Evolutionary conservation across 345 rosid genomes (phyloP), one percentile per base, ranked within the genome.

Genomic region (Ceriops decandra): DNA sequence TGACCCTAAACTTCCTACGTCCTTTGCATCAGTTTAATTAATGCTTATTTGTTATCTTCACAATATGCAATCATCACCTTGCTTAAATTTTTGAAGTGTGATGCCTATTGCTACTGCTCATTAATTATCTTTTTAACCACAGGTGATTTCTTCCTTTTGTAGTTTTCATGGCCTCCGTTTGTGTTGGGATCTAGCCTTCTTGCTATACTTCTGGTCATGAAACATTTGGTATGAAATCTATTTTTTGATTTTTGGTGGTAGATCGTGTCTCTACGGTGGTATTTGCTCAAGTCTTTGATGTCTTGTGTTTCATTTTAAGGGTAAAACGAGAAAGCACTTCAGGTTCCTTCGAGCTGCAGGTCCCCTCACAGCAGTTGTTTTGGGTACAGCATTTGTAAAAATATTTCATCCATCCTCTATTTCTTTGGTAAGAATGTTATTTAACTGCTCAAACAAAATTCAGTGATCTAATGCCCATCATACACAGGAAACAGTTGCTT

Each of bases 111-210:
- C 64, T 77, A 57, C 77, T 38, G 67, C 84, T 81, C 75, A 82
- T 79, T 62, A 67, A 63, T 72, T 71, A 72, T 68, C 74, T 77
- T 74, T 68, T 79, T 84, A 85, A 86, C 88, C 70, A 75, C 85
- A 80, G 84, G 83, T 77, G 74, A 58, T 84, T 42, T 85, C 84
- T 85, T 84, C 73, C 72, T 80, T 86, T 85, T 95, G 96, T 83
- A 95, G 99, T 95, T 95, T 82, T 86, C 87, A 0, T 95, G 99
- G 99, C 98, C 96, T 63, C 99, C 99, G 70, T 95, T 95, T 82
- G 84, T 92, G 69, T 85, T 92, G 98, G 99, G 99, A 80, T 92
- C 91, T 66, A 54, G 76, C 75, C 86, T 90, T 77, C 98, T 95
- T 66, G 85, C 85, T 11, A 76, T 88, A 73, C 85, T 95, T 76